Evolutionary conservation across 2,329 filamentous ascomycete species (phyloP), one percentile per base, ranked within the genome.

Genomic region (Dothiorella sarmentorum): DNA sequence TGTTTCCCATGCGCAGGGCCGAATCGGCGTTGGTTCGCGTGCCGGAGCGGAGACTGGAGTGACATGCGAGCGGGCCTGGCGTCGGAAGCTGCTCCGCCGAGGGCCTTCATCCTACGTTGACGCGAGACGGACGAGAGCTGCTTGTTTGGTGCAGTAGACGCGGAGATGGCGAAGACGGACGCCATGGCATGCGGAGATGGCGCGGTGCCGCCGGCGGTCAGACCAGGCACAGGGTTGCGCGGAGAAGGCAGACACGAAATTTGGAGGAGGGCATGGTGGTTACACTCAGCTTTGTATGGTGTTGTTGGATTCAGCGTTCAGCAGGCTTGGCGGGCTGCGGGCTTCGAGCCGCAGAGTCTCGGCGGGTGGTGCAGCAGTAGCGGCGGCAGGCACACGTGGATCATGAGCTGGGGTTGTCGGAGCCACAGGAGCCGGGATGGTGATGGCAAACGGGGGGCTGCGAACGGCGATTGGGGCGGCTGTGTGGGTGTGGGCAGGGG

Each of bases 301-400:
- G n/a, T n/a, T n/a, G n/a, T n/a, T n/a, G n/a, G n/a, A n/a, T n/a
- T n/a, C n/a, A n/a, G n/a, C n/a, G n/a, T n/a, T n/a, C n/a, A n/a
- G n/a, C n/a, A 24, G 18, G 40, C 27, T 56, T 45, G 47, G 47
- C 47, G 49, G 15, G 33, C 49, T 33, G 49, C 49, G 35, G 49
- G 49, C 49, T 53, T 53, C 49, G 49, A 53, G 49, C 49, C 49
- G 49, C 49, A 51, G 47, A 24, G 47, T 9, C n/a, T 18, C 17
- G 35, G 49, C 49, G 49, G 49, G 49, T 40, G 31, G 47, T 31
- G 47, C 47, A 52, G 49, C 49, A 53, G 49, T 53, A 53, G 49
- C 49, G 49, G 33, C 49, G 49, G 49, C 29, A 47, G 42, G 55
- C 33, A 26, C 55, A 57, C 55, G 55, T 57, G 55, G 55, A 45